Evolutionary conservation across 2,329 filamentous ascomycete species (phyloP).

Genomic region (Teratosphaeria gauchensis): DNA sequence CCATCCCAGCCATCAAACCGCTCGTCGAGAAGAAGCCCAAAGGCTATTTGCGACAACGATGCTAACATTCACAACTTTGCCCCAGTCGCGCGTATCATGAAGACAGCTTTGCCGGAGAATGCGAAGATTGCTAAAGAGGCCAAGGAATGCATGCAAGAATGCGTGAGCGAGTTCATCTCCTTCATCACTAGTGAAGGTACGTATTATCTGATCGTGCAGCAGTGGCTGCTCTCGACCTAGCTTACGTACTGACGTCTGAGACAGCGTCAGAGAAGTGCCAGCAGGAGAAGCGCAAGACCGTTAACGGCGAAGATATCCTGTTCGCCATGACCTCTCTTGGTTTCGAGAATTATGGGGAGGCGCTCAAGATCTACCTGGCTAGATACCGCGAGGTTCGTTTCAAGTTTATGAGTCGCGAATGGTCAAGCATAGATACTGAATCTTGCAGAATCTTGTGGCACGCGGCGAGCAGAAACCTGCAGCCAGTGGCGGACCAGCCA

Average conservation of each 20-base stretch:
- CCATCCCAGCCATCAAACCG: slow-evolving; percentile 16
- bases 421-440: slow-evolving; percentile 12
- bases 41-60: slow-evolving; percentile 48
- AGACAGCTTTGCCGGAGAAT: slow-evolving; percentile 91
- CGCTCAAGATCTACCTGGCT: slow-evolving; percentile 92
- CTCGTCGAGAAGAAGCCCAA: slow-evolving; percentile 19
- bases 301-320: slow-evolving; percentile 96
- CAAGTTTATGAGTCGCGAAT: background rate
- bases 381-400: slow-evolving; percentile 90
- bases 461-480: slow-evolving; percentile 52
- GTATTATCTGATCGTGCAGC: slow-evolving; percentile 27
- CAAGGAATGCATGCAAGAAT: slow-evolving; percentile 99
- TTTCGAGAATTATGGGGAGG: slow-evolving; percentile 98
- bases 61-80: slow-evolving; percentile 92
- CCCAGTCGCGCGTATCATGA: slow-evolving; percentile 98
- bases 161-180: slow-evolving; percentile 98
- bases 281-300: slow-evolving; percentile 97
- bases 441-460: slow-evolving; percentile 65
- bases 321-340: slow-evolving; percentile 98
- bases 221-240: slow-evolving; percentile 6
- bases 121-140: slow-evolving; percentile 95
- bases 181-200: slow-evolving; percentile 98
- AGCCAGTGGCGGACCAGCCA: slow-evolving; percentile 23
- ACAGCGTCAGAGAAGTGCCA: slow-evolving; percentile 97
- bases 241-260: slow-evolving; percentile 3